Evolutionary conservation across 2,329 filamentous ascomycete genomes (phyloP).

Genomic region (Colletotrichum limetticola): DNA sequence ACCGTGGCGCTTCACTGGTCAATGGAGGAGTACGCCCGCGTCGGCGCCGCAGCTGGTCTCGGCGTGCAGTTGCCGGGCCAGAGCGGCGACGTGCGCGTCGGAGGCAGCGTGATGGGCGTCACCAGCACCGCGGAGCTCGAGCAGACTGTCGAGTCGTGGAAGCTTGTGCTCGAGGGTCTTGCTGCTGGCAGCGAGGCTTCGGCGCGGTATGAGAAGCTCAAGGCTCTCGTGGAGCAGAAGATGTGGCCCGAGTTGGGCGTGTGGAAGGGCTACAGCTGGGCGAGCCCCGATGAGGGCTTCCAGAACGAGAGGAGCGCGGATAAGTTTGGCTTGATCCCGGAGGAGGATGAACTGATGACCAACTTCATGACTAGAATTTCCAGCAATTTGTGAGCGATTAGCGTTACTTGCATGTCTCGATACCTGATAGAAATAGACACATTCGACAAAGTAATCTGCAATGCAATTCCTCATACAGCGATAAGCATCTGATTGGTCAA

Average conservation of each 20-base stretch:
- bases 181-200: conserved; percentile 43
- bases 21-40: conserved; percentile 70
- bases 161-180: conserved; percentile 60
- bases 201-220: conserved; percentile 45
- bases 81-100: conserved; percentile 49
- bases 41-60: conserved; percentile 56
- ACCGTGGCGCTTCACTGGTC: conserved; percentile 86
- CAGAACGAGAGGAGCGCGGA: conserved; percentile 47
- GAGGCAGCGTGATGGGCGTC: conserved; percentile 74
- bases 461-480: too few species aligned
- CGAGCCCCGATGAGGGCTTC: conserved; percentile 63
- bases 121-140: conserved; percentile 72
- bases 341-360: conserved; percentile 25
- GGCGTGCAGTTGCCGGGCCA: conserved; percentile 31
- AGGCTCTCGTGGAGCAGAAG: conserved; percentile 46
- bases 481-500: too few species aligned
- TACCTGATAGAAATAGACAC: not conserved
- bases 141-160: conserved; percentile 69
- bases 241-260: conserved; percentile 69
- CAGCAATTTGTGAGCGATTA: conserved; percentile 9
- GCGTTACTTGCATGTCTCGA: not conserved
- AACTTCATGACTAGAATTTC: conserved; percentile 12
- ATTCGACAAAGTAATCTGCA: rapidly evolving
- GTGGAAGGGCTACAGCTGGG: conserved; percentile 75
- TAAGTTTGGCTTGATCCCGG: conserved; percentile 19